Conservation (phyloP, 306 rosid species). For the Cucurbita pepo region DNA sequence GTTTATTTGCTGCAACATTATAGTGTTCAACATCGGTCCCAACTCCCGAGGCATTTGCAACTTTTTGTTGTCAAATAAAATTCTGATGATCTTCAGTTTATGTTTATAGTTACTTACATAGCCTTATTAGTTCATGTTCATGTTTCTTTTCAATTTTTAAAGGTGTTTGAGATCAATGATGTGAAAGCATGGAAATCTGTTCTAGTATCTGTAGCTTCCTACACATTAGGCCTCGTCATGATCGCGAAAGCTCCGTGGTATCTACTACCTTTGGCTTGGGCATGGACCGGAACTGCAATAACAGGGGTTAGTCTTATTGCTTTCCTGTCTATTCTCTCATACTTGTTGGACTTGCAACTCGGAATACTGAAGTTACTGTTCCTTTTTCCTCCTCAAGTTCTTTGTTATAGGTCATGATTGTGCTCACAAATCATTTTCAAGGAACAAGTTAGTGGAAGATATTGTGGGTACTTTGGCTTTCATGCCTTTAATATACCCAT, state of each 20-base stretch:
- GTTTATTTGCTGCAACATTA: not conserved
- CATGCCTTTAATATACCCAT: conserved; percentile 86
- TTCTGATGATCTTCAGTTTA: not conserved
- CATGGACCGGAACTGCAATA: conserved; percentile 93
- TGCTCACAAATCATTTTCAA: conserved; percentile 90
- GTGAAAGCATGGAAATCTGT: conserved; percentile 73
- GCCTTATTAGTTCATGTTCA: not conserved
- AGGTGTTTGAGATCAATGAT: conserved; percentile 86
- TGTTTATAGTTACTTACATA: not conserved
- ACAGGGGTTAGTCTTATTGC: conserved; percentile 69
- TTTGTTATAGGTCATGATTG: conserved; percentile 99
- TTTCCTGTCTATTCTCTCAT: not conserved
- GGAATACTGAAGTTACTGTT: conserved; percentile 14
- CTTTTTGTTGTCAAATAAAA: not conserved
- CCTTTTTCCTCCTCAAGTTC: conserved; percentile 30
- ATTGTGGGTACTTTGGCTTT: conserved; percentile 90
- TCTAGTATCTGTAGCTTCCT: conserved; percentile 68
- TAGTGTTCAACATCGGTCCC: not conserved
- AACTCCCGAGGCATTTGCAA: not conserved
- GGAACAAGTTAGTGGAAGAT: conserved; percentile 88
- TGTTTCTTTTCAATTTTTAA: not conserved
- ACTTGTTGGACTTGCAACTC: not conserved
- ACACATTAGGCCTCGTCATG: conserved; percentile 64
- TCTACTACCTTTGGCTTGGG: conserved; percentile 98
- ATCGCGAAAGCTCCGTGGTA: conserved; percentile 93